Base-by-base conservation (phyloP, 352 stramenopile species). In the Phytophthora citrophthora region DNA sequence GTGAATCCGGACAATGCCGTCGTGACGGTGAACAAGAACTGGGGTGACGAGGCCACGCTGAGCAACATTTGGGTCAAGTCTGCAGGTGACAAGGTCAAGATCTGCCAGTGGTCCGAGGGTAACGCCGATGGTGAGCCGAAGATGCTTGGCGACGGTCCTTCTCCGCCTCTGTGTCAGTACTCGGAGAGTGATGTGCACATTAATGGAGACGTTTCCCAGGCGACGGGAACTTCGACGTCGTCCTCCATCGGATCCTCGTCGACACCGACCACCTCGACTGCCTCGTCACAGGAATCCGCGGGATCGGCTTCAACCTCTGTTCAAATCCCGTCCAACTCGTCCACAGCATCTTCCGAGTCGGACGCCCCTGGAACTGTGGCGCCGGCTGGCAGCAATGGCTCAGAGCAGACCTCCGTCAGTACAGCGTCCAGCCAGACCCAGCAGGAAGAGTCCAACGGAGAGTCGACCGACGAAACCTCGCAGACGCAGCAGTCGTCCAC, bases 21-120 rank as follows among this genome's bases (percentile, higher is more conserved):
- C 12, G 59, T 83, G n/a, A 77, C 74, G 15, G 68, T 81, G 27
- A 78, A 79, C 64, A 54, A 64, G 36, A 79, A 39, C 34, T 39
- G 34, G 34, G 34, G 34, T n/a, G 34, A 39, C 34, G 34, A 39
- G 34, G 34, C 34, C 34, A 39, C 34, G 34, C 9, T 40, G 34
- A 40, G 11, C 34, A 40, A 40, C 8, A 40, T 40, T 40, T 40
- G 70, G 31, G 62, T 75, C 39, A 72, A 74, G 52, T 52, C 57
- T n/a, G n/a, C 1, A 56, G 43, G 51, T 5, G 16, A 15, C 27
- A 52, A 52, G 7, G 49, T 64, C 23, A 63, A 63, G 47, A 36
- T 70, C 11, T 70, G 62, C 26, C 62, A 70, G 43, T 70, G 62
- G 62, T 70, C 62, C 8, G 41, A 70, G 36, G 62, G 61, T 16